These are phyloP conservation scores for Aspergillus oerlinghausenensis DNA, from an alignment of 2,329 filamentous ascomycete genomes.

Conservation along the genomic window DNA sequence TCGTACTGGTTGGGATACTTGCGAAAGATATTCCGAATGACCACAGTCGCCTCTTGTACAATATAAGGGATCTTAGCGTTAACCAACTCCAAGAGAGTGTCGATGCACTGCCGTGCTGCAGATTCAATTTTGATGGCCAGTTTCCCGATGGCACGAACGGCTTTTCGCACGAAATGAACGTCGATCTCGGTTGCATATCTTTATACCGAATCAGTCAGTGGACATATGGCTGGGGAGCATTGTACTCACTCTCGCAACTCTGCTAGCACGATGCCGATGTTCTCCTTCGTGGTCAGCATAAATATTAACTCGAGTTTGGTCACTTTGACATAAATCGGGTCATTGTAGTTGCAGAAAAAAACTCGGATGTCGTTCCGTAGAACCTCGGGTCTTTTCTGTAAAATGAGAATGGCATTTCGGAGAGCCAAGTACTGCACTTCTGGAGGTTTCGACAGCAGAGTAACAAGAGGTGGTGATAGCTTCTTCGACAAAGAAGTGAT, in stretches of 20 bases:
- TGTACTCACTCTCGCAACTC: constrained; percentile 74
- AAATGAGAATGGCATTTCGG: constrained; percentile 85
- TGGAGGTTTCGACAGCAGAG: constrained; percentile 87
- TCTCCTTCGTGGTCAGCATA: constrained; percentile 93
- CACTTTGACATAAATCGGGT: constrained; percentile 98
- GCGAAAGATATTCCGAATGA: constrained; percentile 98
- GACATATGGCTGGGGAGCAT: background rate
- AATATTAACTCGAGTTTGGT: constrained; percentile 98
- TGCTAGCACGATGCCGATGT: constrained; percentile 91
- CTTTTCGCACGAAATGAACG: constrained; percentile 97
- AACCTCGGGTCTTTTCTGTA: constrained; percentile 89
- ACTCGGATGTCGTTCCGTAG: constrained; percentile 94
- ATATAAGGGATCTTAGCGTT: constrained; percentile 99
- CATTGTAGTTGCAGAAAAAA: constrained; percentile 99
- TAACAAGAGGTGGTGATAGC: constrained; percentile 90
- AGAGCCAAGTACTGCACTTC: constrained; percentile 98
- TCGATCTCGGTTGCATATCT: constrained; percentile 94
- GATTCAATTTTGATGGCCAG: constrained; percentile 98
- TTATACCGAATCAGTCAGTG: constrained; percentile 4
- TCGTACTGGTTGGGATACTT: constrained; percentile 99
- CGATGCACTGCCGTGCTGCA: constrained; percentile 84
- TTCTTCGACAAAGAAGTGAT: constrained; percentile 84
- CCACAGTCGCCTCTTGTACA: constrained; percentile 96
- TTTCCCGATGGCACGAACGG: constrained; percentile 94
- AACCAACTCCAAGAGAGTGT: constrained; percentile 84